Conservation (phyloP, 257 asterid genomes). For the Euphrasia confusa region DNA sequence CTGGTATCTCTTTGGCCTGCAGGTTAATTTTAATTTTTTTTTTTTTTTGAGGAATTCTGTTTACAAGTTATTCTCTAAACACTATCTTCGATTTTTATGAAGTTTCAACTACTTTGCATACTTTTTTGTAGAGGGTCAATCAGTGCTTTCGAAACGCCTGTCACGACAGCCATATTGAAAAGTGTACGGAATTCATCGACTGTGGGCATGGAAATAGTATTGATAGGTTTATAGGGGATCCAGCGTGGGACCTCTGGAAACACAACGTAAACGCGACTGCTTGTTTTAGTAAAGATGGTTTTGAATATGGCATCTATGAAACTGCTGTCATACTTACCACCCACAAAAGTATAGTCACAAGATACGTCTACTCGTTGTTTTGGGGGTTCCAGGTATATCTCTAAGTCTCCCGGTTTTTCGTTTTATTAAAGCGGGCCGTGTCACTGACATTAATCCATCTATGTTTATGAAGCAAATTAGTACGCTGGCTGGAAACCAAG, state of each 20-base stretch:
- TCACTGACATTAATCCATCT: conserved; percentile 13
- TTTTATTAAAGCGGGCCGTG: not conserved
- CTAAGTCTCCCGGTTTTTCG: not conserved
- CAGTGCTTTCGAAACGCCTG: conserved; percentile 83
- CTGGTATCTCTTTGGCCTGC: conserved; percentile 90
- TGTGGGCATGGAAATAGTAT: conserved; percentile 52
- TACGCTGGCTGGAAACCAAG: conserved; percentile 92
- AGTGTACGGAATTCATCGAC: conserved; percentile 53
- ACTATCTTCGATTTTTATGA: not conserved
- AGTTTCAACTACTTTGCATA: not conserved
- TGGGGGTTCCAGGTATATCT: conserved; percentile 96
- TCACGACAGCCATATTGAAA: conserved; percentile 24
- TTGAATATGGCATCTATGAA: conserved; percentile 60
- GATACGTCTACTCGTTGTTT: conserved; percentile 83
- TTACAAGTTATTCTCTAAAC: not conserved
- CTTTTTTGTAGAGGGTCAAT: conserved; percentile 63
- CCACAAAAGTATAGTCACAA: conserved; percentile 28
- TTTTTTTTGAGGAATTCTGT: no score
- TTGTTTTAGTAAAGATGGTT: conserved; percentile 55
- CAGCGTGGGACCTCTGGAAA: conserved; percentile 52
- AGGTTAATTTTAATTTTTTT: conserved; percentile 60
- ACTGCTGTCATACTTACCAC: conserved; percentile 63
- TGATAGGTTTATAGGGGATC: conserved; percentile 14
- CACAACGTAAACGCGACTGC: conserved; percentile 44
- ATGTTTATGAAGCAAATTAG: conserved; percentile 67